These are phyloP conservation scores for Postia placenta DNA, from an alignment of 768 basidiomycete genomes.

Conservation along the genomic window DNA sequence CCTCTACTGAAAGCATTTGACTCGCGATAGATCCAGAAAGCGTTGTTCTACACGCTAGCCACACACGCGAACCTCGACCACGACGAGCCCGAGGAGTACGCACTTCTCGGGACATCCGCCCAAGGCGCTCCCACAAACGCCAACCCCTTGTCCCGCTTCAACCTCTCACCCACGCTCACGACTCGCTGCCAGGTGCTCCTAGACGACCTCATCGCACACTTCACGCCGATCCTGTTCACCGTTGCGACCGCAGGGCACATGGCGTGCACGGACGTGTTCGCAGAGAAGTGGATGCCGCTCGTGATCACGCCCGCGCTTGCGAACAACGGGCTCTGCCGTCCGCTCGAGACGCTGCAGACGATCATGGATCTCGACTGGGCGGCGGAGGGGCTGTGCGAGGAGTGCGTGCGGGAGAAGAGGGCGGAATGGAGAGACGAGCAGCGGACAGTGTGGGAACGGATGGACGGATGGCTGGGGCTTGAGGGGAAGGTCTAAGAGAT, in stretches of 20 bases:
- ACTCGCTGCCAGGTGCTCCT: constrained; percentile 24
- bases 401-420: constrained; percentile 52
- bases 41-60: constrained; percentile 58
- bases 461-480: constrained; percentile 51
- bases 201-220: constrained; percentile 48
- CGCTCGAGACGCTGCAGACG: constrained; percentile 62
- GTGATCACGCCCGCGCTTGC: constrained; percentile 66
- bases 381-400: constrained; percentile 47
- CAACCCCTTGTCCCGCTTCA: constrained; percentile 5
- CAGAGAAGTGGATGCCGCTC: constrained; percentile 63
- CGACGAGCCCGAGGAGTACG: constrained; percentile 19
- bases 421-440: constrained; percentile 66
- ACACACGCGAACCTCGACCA: constrained; percentile 52
- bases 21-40: constrained; percentile 47
- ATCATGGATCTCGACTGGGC: constrained; percentile 55
- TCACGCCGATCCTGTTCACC: constrained; percentile 70
- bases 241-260: constrained; percentile 65
- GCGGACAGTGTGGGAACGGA: constrained; percentile 47
- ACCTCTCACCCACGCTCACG: constrained; percentile 21
- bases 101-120: constrained; percentile 1
- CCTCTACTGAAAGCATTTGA: not conserved
- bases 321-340: constrained; percentile 58
- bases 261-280: constrained; percentile 67
- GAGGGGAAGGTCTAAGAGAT: not conserved
- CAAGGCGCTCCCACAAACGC: constrained; percentile 1